These are phyloP conservation scores for Fusarium armeniacum DNA, from an alignment of 2,329 filamentous ascomycete genomes.

Conservation along the genomic window DNA sequence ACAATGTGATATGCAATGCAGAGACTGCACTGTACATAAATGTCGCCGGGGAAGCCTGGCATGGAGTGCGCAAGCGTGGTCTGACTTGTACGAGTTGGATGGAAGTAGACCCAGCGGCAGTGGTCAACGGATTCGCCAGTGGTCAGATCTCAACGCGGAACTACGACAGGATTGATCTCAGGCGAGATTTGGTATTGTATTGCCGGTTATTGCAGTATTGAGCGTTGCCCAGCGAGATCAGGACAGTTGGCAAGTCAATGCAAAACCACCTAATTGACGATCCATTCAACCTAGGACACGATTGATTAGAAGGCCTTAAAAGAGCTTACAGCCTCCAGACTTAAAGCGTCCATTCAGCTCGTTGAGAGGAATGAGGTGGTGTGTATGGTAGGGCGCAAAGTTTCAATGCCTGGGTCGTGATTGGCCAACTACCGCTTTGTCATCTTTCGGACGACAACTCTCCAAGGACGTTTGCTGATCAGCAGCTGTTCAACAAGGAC, in stretches of 20 bases:
- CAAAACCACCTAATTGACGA: neutral
- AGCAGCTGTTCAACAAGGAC: constrained; percentile 22
- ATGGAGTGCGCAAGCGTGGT: constrained; percentile 42
- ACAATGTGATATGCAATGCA: constrained; percentile 27
- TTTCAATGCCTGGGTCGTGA: constrained; percentile 22
- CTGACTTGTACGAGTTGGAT: constrained; percentile 43
- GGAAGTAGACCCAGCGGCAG: constrained; percentile 33
- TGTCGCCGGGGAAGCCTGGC: constrained; percentile 34
- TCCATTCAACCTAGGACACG: constrained; percentile 2
- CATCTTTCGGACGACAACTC: constrained; percentile 11
- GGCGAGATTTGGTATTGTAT: constrained; percentile 13
- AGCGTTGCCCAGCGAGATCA: neutral
- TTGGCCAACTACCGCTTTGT: constrained; percentile 18
- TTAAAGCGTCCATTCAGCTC: constrained; percentile 23
- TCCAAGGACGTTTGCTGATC: constrained; percentile 26
- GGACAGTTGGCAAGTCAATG: constrained; percentile 27
- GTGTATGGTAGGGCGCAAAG: constrained; percentile 12
- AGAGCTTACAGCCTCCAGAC: neutral
- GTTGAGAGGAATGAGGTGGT: constrained; percentile 36
- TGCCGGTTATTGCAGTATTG: constrained; percentile 1
- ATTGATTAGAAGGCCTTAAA: constrained; percentile 1
- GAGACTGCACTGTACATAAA: constrained; percentile 23
- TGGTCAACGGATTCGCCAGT: constrained; percentile 31
- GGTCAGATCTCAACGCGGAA: constrained; percentile 48
- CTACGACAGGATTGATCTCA: constrained; percentile 36